Evolutionary conservation across 805 yeast genomes (phyloP).

Genomic region (Candida corydali): DNA sequence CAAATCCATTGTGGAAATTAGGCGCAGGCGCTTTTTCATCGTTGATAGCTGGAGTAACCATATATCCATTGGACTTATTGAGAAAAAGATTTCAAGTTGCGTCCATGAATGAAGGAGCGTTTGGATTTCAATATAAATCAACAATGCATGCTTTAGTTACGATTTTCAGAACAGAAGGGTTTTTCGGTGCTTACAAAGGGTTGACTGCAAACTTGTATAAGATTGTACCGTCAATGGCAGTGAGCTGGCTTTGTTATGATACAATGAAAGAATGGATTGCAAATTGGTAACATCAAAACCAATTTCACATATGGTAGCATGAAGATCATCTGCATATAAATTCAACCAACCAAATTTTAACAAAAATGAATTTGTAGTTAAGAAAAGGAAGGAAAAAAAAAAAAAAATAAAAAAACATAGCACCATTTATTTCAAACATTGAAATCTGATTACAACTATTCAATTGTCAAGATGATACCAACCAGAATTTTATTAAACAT

Average conservation of each 20-base stretch:
- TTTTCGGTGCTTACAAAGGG: slow-evolving; percentile 67
- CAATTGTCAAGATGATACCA: slow-evolving; percentile 31
- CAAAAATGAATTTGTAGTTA: not conserved
- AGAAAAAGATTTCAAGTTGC: slow-evolving; percentile 90
- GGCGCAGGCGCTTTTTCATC: slow-evolving; percentile 83
- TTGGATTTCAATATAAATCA: slow-evolving; percentile 80
- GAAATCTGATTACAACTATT: slow-evolving; percentile 1
- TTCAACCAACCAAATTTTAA: slow-evolving; percentile 5
- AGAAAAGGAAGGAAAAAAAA: not conserved
- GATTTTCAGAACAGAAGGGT: slow-evolving; percentile 72
- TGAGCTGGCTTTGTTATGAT: slow-evolving; percentile 87
- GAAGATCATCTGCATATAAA: slow-evolving; percentile 3
- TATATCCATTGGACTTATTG: slow-evolving; percentile 87
- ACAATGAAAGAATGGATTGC: slow-evolving; percentile 47
- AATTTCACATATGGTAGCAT: not conserved
- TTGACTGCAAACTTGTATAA: slow-evolving; percentile 79
- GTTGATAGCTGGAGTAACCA: slow-evolving; percentile 83
- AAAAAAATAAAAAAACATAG: slow-evolving; percentile 4
- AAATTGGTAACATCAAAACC: slow-evolving; percentile 20
- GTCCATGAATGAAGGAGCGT: slow-evolving; percentile 68
- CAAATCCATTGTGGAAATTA: slow-evolving; percentile 54
- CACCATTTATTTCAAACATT: not conserved
- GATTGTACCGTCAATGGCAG: slow-evolving; percentile 94
- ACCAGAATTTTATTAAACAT: slow-evolving; percentile 37
- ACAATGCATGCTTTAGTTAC: slow-evolving; percentile 69